phyloP scores from a whole-genome alignment of 1,284 basidiomycete genomes.

The Boletus mariae region DNA sequence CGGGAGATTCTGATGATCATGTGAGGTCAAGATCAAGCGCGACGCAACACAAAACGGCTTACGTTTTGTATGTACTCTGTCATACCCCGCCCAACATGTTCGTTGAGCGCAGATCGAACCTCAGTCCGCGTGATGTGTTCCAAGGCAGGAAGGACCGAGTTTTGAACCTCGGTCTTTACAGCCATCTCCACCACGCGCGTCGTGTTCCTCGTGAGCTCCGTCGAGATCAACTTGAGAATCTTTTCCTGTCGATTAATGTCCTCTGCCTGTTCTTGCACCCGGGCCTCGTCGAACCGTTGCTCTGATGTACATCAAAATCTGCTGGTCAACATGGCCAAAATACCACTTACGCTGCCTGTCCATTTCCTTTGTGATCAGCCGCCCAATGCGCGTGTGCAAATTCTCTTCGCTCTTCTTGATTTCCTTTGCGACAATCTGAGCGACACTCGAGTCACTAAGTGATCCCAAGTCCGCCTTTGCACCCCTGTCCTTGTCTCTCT shows the following conservation, averaged over 20 bases:
- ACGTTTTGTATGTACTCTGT: constrained; percentile 72
- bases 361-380: constrained; percentile 77
- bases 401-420: constrained; percentile 79
- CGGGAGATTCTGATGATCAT: constrained; percentile 56
- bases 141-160: constrained; percentile 73
- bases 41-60: constrained; percentile 24
- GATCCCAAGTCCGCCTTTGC: constrained; percentile 42
- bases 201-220: constrained; percentile 78
- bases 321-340: constrained; percentile 3
- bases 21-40: constrained; percentile 10
- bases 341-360: constrained; percentile 73
- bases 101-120: constrained; percentile 69
- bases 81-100: constrained; percentile 69
- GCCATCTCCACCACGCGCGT: constrained; percentile 81
- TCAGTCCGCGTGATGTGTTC: constrained; percentile 76
- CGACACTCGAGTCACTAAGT: constrained; percentile 50
- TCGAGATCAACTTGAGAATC: constrained; percentile 80
- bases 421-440: constrained; percentile 60
- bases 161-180: constrained; percentile 76
- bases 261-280: constrained; percentile 68
- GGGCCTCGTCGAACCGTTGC: constrained; percentile 75
- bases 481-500: constrained; percentile 44
- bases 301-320: constrained; percentile 42
- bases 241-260: constrained; percentile 82
- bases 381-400: constrained; percentile 66